A percentile compares a stretch with the other conserved stretches of the same genome.
Conservation (phyloP, 2,329 filamentous ascomycete genomes). For the Knufia fluminis region DNA sequence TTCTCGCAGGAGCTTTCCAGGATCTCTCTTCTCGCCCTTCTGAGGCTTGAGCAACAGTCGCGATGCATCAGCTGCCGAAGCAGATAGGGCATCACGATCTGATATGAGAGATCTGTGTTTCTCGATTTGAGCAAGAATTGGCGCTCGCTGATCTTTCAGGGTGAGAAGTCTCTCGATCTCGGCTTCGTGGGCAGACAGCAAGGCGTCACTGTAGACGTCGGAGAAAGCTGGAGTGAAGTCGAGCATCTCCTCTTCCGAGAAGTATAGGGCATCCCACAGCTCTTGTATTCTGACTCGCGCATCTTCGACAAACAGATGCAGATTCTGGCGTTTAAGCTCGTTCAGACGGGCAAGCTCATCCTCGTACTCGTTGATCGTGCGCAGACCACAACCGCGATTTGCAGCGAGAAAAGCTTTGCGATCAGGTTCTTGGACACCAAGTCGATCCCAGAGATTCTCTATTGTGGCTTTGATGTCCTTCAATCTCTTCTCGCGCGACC, state of each 20-base stretch:
- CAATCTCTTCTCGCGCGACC: constrained; percentile 65
- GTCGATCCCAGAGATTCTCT: constrained; percentile 80
- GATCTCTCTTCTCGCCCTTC: constrained; percentile 90
- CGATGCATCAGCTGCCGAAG: constrained; percentile 89
- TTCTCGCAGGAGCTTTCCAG: constrained; percentile 83
- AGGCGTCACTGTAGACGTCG: constrained; percentile 91
- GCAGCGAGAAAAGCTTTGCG: constrained; percentile 74
- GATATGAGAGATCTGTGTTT: constrained; percentile 71
- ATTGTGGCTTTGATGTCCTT: constrained; percentile 68
- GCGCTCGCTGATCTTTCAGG: constrained; percentile 76
- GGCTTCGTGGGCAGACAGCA: constrained; percentile 87
- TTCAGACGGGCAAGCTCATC: constrained; percentile 79
- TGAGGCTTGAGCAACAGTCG: constrained; percentile 82
- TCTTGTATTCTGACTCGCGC: constrained; percentile 83
- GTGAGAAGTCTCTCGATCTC: constrained; percentile 76
- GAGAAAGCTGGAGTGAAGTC: constrained; percentile 96
- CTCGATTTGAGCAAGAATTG: constrained; percentile 72
- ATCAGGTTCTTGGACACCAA: constrained; percentile 73
- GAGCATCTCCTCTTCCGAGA: constrained; percentile 97
- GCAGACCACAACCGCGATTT: constrained; percentile 82
- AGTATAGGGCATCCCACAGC: constrained; percentile 88
- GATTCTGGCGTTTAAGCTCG: constrained; percentile 87
- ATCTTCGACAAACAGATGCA: constrained; percentile 94
- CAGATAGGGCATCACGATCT: constrained; percentile 78
- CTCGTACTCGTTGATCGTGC: constrained; percentile 92